Conservation (phyloP, 306 rosid genomes). For the Echinosophora koreensis region DNA sequence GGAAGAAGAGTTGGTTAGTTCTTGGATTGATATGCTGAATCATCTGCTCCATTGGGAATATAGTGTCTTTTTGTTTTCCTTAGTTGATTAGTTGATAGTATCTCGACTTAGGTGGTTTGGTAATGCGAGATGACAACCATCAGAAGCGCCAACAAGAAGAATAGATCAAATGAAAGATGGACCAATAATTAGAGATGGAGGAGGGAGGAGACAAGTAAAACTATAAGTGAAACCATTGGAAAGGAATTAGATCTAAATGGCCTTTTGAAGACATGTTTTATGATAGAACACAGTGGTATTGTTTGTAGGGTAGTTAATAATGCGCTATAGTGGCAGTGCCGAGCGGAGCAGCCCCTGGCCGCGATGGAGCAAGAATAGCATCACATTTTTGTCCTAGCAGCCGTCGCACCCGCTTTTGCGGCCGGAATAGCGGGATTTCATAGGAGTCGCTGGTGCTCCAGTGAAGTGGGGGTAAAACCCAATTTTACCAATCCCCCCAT, state of each 20-base stretch:
- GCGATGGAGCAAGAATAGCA: too few relatives aligned
- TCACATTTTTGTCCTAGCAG: too few relatives aligned
- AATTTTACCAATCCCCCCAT: too few relatives aligned
- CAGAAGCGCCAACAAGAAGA: background rate
- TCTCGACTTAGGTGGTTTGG: background rate
- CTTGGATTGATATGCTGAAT: constrained; percentile 11
- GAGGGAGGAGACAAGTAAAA: background rate
- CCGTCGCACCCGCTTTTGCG: too few relatives aligned
- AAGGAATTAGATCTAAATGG: background rate
- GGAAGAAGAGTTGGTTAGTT: constrained; percentile 22
- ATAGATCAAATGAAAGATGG: background rate
- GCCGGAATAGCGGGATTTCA: too few relatives aligned
- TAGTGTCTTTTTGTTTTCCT: background rate
- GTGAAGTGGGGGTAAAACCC: too few relatives aligned
- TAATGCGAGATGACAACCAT: background rate
- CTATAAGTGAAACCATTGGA: background rate
- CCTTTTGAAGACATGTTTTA: background rate
- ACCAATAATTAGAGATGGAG: background rate
- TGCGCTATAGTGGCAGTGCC: too few relatives aligned
- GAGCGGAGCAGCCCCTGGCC: too few relatives aligned
- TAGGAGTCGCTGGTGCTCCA: too few relatives aligned
- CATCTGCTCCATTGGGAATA: background rate
- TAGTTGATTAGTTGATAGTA: background rate
- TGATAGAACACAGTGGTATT: background rate
- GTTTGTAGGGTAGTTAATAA: background rate